Base-by-base conservation (phyloP, 495 filamentous ascomycete species). In the Pyronema domesticum region DNA sequence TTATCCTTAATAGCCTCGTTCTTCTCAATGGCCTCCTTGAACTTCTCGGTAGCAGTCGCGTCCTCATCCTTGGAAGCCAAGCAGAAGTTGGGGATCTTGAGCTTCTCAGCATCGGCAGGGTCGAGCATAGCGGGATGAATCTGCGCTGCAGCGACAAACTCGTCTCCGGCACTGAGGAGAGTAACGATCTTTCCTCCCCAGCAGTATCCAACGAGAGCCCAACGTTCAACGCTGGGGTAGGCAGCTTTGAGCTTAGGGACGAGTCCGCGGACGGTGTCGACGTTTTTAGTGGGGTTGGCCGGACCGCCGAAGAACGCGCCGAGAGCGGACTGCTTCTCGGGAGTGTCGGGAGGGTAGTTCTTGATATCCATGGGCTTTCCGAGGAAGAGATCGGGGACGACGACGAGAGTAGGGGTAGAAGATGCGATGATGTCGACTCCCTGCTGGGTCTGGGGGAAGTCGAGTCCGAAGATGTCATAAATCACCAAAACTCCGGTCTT, bases 171-270 rank as follows among this genome's bases (percentile, higher is more conserved):
- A 3, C 74, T 70, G 34, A 79, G 70, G n/a, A 85, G 72, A n/a
- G 75, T 74, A 13, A 76, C 70, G 49, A 83, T 77, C 66, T 94
- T 94, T 53, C 83, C 88, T 54, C 89, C 89, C 89, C 89, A 98
- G 76, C 89, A 98, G 76, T 75, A 87, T 69, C 89, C 89, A n/a
- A 95, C 66, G 55, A 86, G 73, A n/a, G 73, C 87, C 86, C 86
- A 95, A 34, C 76, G 80, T 61, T 80, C 72, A 60, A 93, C 80
- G 33, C 68, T 67, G 11, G 75, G 72, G 70, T 74, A 69, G 70
- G 71, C 75, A 59, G 62, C 71, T 59, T 66, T 62, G 37, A 85
- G 61, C 23, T 10, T 39, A 52, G 74, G 70, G 57, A 79, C 68
- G 54, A 91, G 70, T 55, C 82, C 71, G 6, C 68, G 73, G 54